Evolutionary conservation across 1,284 basidiomycete species (phyloP).

Genomic region (Ustilago bromivora): DNA sequence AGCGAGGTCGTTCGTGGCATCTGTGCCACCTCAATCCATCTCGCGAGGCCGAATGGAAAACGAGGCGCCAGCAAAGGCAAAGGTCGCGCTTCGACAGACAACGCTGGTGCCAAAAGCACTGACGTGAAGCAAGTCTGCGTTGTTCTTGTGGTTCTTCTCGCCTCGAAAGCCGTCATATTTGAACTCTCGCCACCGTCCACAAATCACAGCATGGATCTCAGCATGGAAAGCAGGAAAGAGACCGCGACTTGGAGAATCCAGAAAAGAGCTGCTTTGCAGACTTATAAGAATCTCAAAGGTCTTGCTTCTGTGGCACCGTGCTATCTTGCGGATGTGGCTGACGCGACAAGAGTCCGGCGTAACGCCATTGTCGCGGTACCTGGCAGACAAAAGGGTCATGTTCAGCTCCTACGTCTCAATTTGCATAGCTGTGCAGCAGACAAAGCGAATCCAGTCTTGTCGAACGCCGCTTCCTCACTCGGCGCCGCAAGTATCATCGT

Average conservation of each 20-base stretch:
- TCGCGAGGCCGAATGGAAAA: not conserved
- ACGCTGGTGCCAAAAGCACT: not conserved
- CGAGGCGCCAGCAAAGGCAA: slow-evolving; percentile 18
- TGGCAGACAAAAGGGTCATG: slow-evolving; percentile 60
- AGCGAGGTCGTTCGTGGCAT: slow-evolving; percentile 56
- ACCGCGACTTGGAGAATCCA: slow-evolving; percentile 39
- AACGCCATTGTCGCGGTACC: slow-evolving; percentile 52
- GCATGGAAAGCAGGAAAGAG: not conserved
- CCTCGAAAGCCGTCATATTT: slow-evolving; percentile 53
- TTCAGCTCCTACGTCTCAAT: slow-evolving; percentile 51
- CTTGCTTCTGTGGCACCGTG: slow-evolving; percentile 38
- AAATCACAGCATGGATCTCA: not conserved
- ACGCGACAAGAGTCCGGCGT: not conserved
- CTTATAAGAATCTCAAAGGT: slow-evolving; percentile 43
- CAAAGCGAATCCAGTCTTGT: not conserved
- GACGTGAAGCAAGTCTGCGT: slow-evolving; percentile 7
- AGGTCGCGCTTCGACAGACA: slow-evolving; percentile 11
- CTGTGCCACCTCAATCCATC: slow-evolving; percentile 39
- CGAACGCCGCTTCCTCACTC: slow-evolving; percentile 11
- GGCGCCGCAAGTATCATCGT: slow-evolving; percentile 62
- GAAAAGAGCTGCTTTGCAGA: slow-evolving; percentile 43
- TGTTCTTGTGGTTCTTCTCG: slow-evolving; percentile 52
- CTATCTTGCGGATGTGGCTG: not conserved
- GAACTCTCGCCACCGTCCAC: slow-evolving; percentile 40
- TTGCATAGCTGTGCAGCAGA: not conserved